Conservation (phyloP, 176 grass and related monocot species). For the Olyra latifolia region DNA sequence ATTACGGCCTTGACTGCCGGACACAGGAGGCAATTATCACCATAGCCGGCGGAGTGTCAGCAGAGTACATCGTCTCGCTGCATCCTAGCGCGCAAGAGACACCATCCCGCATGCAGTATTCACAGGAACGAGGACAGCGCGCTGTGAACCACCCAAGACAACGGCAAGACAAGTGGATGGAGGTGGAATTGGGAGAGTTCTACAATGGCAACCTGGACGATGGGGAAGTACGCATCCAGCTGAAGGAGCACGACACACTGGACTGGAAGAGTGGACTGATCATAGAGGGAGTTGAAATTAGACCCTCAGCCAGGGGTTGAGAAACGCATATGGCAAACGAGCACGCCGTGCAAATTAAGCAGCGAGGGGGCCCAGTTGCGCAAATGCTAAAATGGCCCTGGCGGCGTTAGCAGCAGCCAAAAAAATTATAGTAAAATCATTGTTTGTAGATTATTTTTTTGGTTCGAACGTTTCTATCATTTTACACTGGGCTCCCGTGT, state of each 20-base stretch:
- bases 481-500: too few species aligned
- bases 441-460: too few species aligned
- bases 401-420: too few species aligned
- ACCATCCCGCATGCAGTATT: background rate
- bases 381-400: too few species aligned
- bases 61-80: background rate
- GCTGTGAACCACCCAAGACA: background rate
- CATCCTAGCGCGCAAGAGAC: background rate
- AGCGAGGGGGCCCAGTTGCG: too few species aligned
- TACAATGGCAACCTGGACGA: constrained; percentile 21
- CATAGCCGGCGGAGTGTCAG: background rate
- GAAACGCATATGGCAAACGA: too few species aligned
- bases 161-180: constrained; percentile 46
- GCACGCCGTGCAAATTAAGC: too few species aligned
- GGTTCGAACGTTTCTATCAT: too few species aligned
- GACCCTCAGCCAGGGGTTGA: constrained; percentile 14
- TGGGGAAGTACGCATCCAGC: constrained; percentile 12
- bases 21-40: constrained; percentile 16
- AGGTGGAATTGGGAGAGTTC: constrained; percentile 46
- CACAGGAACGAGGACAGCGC: background rate
- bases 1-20: constrained; percentile 6
- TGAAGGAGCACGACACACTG: background rate
- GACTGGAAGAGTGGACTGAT: constrained; percentile 42
- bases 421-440: too few species aligned
- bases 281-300: constrained; percentile 45